Evolutionary conservation across 768 basidiomycete species (phyloP).

Genomic region (Trametes meyenii): DNA sequence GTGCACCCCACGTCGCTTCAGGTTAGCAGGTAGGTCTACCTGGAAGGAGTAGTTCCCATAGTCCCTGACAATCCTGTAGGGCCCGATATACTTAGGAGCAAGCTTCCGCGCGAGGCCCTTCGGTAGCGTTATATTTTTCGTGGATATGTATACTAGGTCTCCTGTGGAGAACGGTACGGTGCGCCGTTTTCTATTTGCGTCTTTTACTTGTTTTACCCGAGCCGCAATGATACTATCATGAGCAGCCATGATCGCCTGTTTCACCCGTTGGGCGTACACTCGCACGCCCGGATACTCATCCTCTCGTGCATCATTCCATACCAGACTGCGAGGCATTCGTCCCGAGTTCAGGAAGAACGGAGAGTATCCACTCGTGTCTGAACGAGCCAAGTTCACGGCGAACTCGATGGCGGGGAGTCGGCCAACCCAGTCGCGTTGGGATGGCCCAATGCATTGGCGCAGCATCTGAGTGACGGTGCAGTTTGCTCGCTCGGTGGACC

Average conservation of each 20-base stretch:
- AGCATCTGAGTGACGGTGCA: slow-evolving; percentile 24
- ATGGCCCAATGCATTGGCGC: not conserved
- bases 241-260: slow-evolving; percentile 30
- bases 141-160: slow-evolving; percentile 33
- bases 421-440: slow-evolving; percentile 34
- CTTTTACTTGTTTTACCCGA: slow-evolving; percentile 33
- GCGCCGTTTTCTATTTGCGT: slow-evolving; percentile 30
- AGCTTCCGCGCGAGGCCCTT: slow-evolving; percentile 31
- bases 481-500: slow-evolving; percentile 28
- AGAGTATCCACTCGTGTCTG: slow-evolving; percentile 37
- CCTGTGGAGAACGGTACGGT: slow-evolving; percentile 16
- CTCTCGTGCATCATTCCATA: slow-evolving; percentile 27
- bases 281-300: slow-evolving; percentile 33
- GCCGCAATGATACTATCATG: too few species aligned
- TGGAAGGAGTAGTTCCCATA: slow-evolving; percentile 21
- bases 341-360: slow-evolving; percentile 35
- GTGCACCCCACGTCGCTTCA: slow-evolving; percentile 33
- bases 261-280: slow-evolving; percentile 30
- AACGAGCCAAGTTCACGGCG: slow-evolving; percentile 38
- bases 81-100: slow-evolving; percentile 33
- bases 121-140: slow-evolving; percentile 17
- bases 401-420: slow-evolving; percentile 40
- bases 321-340: slow-evolving; percentile 27
- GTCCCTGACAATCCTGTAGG: slow-evolving; percentile 22
- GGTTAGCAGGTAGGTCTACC: slow-evolving; percentile 29